phyloP scores from a whole-genome alignment of 108 stramenopile genomes.

The Skeletonema menzelii region DNA sequence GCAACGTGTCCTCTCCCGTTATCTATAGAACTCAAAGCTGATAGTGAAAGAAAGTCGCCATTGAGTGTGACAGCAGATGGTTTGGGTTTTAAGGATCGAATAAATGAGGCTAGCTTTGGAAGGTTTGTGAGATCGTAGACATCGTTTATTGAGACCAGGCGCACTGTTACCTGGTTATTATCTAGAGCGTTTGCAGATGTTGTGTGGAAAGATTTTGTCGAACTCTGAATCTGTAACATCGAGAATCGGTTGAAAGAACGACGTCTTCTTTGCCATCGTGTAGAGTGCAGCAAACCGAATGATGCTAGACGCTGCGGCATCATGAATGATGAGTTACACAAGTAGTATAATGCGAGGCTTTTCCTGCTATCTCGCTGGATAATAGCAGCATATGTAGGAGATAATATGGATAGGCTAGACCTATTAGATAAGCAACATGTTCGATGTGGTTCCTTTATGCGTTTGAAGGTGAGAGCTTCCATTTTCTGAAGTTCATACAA shows the following conservation, averaged over 20 bases:
- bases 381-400: no score
- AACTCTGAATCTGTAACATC: background rate
- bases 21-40: slow-evolving; percentile 68
- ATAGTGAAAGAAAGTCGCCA: slow-evolving; percentile 77
- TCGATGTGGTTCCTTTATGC: no score
- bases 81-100: slow-evolving; percentile 13
- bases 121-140: slow-evolving; percentile 56
- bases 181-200: background rate
- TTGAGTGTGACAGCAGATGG: slow-evolving; percentile 56
- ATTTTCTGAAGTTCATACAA: no score
- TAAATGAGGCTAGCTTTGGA: slow-evolving; percentile 37
- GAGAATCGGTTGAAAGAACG: background rate
- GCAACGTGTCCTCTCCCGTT: slow-evolving; percentile 64
- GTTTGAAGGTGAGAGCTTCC: no score
- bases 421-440: no score
- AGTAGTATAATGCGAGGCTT: no score
- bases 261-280: background rate
- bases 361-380: no score
- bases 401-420: no score
- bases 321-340: no score
- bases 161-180: slow-evolving; percentile 14
- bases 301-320: background rate
- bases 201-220: background rate
- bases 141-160: slow-evolving; percentile 54
- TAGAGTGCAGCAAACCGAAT: background rate